Evolutionary conservation across 805 yeast genomes (phyloP).

Genomic region (Pichia nakasei): DNA sequence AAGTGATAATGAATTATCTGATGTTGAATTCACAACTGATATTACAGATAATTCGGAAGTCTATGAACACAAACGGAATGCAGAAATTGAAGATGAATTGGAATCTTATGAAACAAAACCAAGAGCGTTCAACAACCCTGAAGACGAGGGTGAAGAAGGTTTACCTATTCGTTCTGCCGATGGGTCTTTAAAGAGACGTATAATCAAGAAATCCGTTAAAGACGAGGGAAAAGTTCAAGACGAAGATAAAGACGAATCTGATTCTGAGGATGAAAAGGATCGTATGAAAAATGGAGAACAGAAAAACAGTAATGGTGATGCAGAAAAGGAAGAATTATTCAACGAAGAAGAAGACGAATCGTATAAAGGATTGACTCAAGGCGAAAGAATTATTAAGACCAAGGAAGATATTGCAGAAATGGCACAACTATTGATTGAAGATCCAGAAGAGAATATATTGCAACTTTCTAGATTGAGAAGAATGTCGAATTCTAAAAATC

Average conservation of each 20-base stretch:
- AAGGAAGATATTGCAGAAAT: constrained; percentile 79
- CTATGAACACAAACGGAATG: constrained; percentile 4
- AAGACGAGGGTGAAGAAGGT: constrained; percentile 46
- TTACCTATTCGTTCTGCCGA: constrained; percentile 70
- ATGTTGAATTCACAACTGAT: constrained; percentile 18
- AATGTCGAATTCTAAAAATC: constrained; percentile 61
- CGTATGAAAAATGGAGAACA: constrained; percentile 23
- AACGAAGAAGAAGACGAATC: constrained; percentile 26
- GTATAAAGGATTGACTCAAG: constrained; percentile 40
- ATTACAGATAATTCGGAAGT: not conserved
- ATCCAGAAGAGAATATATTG: constrained; percentile 77
- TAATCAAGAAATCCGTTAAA: constrained; percentile 21
- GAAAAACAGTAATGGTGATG: constrained; percentile 40
- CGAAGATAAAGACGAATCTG: constrained; percentile 65
- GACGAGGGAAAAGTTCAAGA: constrained; percentile 33
- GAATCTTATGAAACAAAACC: constrained; percentile 74
- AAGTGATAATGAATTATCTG: constrained; percentile 11
- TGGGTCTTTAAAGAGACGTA: constrained; percentile 66
- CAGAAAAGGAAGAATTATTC: constrained; percentile 59
- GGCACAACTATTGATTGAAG: constrained; percentile 71
- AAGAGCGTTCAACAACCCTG: constrained; percentile 39
- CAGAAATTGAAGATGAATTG: constrained; percentile 42
- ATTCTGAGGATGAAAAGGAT: constrained; percentile 16
- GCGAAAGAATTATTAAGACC: constrained; percentile 46
- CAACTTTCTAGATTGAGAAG: constrained; percentile 57